Evolutionary conservation across 106 monocot genomes (phyloP).

Genomic region (Hemerocallis citrina): DNA sequence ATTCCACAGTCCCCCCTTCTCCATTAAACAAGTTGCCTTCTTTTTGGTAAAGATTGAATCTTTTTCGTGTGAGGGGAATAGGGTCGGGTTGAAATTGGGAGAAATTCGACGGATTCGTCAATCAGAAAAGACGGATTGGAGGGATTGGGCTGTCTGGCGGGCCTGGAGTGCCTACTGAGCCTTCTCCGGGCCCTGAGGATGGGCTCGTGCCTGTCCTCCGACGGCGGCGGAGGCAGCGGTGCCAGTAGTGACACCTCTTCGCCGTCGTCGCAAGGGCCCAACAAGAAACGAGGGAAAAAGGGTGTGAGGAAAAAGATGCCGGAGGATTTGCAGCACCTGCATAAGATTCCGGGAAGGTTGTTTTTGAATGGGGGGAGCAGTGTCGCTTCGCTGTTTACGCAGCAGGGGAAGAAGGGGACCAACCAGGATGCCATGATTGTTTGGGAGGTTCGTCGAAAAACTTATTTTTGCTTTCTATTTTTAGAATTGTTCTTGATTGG

Average conservation of each 20-base stretch:
- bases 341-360: not conserved
- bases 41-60: too few species aligned
- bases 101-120: too few species aligned
- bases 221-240: not conserved
- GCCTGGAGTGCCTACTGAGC: conserved; percentile 24
- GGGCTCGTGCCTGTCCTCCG: conserved; percentile 26
- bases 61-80: too few species aligned
- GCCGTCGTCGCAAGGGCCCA: not conserved
- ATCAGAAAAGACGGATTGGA: too few species aligned
- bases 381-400: conserved; percentile 26
- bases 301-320: not conserved
- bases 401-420: conserved; percentile 50
- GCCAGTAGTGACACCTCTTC: not conserved
- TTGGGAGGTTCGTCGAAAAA: conserved; percentile 58
- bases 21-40: too few species aligned
- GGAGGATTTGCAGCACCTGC: too few species aligned
- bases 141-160: conserved; percentile 15
- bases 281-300: too few species aligned
- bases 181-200: conserved; percentile 24
- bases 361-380: conserved; percentile 34
- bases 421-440: conserved; percentile 59
- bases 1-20: too few species aligned
- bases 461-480: too few species aligned
- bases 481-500: too few species aligned
- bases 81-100: too few species aligned